Conservation (phyloP, 768 basidiomycete species). For the Termitomyces sp. region DNA sequence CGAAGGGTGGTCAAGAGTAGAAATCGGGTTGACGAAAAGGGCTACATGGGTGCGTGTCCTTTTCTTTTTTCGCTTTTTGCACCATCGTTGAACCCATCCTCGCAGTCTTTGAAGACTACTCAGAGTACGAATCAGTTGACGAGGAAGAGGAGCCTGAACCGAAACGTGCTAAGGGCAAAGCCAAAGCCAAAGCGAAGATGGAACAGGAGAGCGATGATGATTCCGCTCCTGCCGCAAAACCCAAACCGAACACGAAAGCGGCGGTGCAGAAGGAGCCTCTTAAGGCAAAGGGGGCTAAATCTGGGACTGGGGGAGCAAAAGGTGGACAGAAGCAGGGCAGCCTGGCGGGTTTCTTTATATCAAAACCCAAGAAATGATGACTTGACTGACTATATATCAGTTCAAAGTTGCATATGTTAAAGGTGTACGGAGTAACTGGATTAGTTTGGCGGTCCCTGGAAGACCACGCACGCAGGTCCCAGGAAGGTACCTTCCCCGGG, state of each 20-base stretch:
- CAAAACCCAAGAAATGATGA: conserved; percentile 24
- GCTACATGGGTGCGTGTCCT: conserved; percentile 62
- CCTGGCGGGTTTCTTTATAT: conserved; percentile 36
- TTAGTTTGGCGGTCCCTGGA: too few species aligned
- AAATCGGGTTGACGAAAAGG: conserved; percentile 57
- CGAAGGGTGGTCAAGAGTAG: conserved; percentile 60
- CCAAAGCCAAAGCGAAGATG: conserved; percentile 21
- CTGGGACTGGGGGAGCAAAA: conserved; percentile 10
- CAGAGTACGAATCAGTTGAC: conserved; percentile 76
- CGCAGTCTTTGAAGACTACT: conserved; percentile 75
- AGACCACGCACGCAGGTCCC: too few species aligned
- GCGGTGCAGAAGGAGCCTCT: conserved; percentile 1
- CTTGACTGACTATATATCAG: too few species aligned
- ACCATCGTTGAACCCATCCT: conserved; percentile 1
- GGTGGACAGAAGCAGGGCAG: conserved; percentile 25
- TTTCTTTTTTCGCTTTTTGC: neutral
- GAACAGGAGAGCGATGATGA: conserved; percentile 16
- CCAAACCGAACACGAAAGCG: conserved; percentile 11
- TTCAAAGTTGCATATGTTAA: too few species aligned
- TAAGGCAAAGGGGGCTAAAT: conserved; percentile 10
- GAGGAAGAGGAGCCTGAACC: conserved; percentile 51
- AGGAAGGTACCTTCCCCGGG: too few species aligned
- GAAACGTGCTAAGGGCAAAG: conserved; percentile 22
- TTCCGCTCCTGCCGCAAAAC: conserved; percentile 7
- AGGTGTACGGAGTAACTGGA: too few species aligned